A percentile compares a stretch with the other conserved stretches of the same genome.
Conservation (phyloP, 2,329 filamentous ascomycete species). For the Ilyonectria robusta region DNA sequence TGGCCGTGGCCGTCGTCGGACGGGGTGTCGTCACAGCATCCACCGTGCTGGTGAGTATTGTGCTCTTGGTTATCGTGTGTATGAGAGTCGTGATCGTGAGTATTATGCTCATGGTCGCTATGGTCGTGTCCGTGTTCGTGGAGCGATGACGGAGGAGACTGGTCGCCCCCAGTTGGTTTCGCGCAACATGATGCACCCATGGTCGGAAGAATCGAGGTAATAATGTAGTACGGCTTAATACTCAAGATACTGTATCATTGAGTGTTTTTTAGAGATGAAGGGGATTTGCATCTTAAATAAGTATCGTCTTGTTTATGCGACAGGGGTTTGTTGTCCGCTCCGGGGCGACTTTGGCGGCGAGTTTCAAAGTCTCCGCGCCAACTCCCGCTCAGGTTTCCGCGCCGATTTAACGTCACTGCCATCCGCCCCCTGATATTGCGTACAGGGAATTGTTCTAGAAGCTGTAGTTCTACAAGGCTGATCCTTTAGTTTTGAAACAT, state of each 20-base stretch:
- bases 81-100: background rate
- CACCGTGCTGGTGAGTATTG: background rate
- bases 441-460: too few species aligned
- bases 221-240: too few species aligned
- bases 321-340: background rate
- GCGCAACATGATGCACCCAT: slow-evolving; percentile 7
- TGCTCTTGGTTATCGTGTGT: background rate
- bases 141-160: slow-evolving; percentile 1
- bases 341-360: background rate
- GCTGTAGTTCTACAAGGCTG: too few species aligned
- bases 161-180: slow-evolving; percentile 2
- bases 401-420: too few species aligned
- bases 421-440: too few species aligned
- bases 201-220: background rate
- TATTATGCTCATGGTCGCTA: background rate
- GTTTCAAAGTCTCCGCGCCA: slow-evolving; percentile 2
- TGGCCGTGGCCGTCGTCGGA: background rate
- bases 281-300: background rate
- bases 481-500: background rate
- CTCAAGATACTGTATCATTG: background rate
- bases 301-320: background rate
- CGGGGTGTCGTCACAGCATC: background rate
- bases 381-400: too few species aligned
- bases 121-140: background rate
- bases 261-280: background rate